A percentile compares a stretch with the other conserved stretches of the same genome.
Conservation (phyloP, 2,329 filamentous ascomycete genomes). For the Colletotrichum tanaceti region DNA sequence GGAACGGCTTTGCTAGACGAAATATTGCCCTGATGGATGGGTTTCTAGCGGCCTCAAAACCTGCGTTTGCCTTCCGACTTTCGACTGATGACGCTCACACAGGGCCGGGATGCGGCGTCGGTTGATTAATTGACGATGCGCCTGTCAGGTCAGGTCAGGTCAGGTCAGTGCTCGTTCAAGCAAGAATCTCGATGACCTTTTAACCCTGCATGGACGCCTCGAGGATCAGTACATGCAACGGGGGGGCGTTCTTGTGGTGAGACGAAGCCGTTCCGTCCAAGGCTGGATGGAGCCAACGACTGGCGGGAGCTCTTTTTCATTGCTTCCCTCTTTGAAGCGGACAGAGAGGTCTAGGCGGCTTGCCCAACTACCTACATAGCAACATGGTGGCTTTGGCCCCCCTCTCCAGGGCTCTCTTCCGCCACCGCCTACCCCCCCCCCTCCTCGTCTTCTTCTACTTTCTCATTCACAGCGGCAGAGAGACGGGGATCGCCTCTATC, state of each 20-base stretch:
- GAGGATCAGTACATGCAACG: background rate
- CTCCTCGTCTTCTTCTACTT: no score
- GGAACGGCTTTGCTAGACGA: background rate
- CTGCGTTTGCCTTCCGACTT: background rate
- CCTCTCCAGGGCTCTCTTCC: background rate
- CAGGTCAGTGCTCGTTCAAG: background rate
- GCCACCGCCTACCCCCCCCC: no score
- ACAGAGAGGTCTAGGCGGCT: background rate
- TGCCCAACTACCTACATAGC: constrained; percentile 2
- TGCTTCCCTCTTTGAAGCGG: constrained; percentile 10
- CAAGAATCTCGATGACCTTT: background rate
- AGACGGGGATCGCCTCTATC: background rate
- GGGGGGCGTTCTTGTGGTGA: background rate
- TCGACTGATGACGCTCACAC: background rate
- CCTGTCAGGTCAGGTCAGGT: background rate
- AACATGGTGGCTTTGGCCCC: constrained; percentile 4
- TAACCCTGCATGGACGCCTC: background rate
- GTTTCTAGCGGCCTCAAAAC: background rate
- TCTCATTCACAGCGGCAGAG: background rate
- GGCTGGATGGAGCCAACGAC: background rate
- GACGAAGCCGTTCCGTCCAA: constrained; percentile 3
- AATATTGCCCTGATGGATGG: background rate
- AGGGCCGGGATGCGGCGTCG: background rate
- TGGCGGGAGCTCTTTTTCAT: constrained; percentile 5
- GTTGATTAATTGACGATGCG: background rate